Base-by-base conservation (phyloP, 106 monocot species). In the Dactylorhiza incarnata region DNA sequence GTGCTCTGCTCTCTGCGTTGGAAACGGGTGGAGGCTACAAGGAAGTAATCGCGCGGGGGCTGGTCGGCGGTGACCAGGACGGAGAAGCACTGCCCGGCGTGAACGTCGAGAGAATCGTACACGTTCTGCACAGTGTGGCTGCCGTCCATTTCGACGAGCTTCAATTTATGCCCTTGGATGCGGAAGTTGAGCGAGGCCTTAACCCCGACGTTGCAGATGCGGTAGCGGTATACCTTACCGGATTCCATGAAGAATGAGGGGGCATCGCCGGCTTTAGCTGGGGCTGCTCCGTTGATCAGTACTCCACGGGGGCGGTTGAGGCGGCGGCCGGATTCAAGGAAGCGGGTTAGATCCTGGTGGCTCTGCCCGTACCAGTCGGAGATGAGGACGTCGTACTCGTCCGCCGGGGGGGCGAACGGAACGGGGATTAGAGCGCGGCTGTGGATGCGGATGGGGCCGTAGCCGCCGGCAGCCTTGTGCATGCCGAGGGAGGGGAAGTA, bases 401-500 rank as follows among this genome's bases (percentile, higher is more conserved):
- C 85, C 25, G 79, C 84, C 3, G 81, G 87, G 5, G 65, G 13
- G 43, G 50, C 80, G 66, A 88, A 88, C 17, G 89, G 89, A 75
- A 85, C 89, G 17, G 89, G 89, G 69, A 86, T 86, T 68, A 84
- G 86, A 16, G 76, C 73, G 24, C 86, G 83, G 53, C 82, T 86
- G 65, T 85, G 74, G 71, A 88, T 46, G 3, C 88, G 77, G 52
- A 88, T 61, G 23, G 79, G 74, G 13, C 88, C 82, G 58, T 82
- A 88, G 49, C 82, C 88, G 54, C 88, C 88, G 44, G 74, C 74
- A 3, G 85, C 88, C 72, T 80, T 85, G 23, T 88, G 85, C 74
- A 85, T 50, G 53, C 71, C 82, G 45, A 88, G 14, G 77, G 79
- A 77, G n/a, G 85, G 85, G 78, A 67, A 85, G 80, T 88, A 88